phyloP scores from a whole-genome alignment of 1,139 yeast genomes.

The Meyerozyma sp. region DNA sequence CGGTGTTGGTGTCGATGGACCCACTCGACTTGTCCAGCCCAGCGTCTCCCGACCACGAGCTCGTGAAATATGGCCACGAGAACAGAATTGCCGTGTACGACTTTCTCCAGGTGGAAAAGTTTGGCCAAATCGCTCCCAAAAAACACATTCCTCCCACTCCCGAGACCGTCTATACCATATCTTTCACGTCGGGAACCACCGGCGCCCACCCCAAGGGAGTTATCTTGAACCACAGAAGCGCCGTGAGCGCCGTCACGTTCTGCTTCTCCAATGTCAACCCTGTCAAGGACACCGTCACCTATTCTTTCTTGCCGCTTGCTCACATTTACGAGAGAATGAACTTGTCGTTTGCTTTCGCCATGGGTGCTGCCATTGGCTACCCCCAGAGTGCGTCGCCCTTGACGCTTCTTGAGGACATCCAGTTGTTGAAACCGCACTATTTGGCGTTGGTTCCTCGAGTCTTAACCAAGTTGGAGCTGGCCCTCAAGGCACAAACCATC shows the following conservation, averaged over 20 bases:
- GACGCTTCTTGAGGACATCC: constrained; percentile 34
- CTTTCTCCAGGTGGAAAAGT: constrained; percentile 24
- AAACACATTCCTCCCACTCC: constrained; percentile 17
- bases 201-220: constrained; percentile 37
- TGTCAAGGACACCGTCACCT: constrained; percentile 7
- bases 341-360: constrained; percentile 20
- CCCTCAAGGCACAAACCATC: constrained; percentile 16
- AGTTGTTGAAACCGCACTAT: constrained; percentile 24
- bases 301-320: constrained; percentile 53
- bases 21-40: constrained; percentile 21
- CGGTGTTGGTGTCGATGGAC: constrained; percentile 47
- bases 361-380: constrained; percentile 34
- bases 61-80: constrained; percentile 17
- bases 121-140: constrained; percentile 18
- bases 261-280: constrained; percentile 8
- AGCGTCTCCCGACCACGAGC: constrained; percentile 11
- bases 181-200: constrained; percentile 36
- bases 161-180: constrained; percentile 19
- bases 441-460: constrained; percentile 21
- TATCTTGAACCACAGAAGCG: constrained; percentile 25
- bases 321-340: constrained; percentile 53
- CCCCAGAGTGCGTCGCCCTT: constrained; percentile 42
- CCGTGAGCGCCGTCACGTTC: constrained; percentile 22
- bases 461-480: constrained; percentile 18
- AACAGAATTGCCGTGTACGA: constrained; percentile 23